Conservation (phyloP, 139 green algal species). For the Edaphochlamys debaryana region DNA sequence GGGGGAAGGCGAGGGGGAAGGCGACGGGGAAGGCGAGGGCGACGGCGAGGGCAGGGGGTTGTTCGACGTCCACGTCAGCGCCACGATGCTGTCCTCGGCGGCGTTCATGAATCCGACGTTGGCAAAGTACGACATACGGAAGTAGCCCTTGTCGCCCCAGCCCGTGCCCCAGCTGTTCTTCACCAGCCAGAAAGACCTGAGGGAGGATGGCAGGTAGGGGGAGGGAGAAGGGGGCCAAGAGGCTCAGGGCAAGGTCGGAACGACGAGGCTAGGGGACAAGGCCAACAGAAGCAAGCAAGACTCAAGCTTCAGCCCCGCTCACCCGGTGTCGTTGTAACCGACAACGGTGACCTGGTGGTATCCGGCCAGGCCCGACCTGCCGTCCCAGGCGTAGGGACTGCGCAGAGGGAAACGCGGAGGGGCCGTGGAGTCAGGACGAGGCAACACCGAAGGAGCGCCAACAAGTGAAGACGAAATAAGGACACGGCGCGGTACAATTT, state of each 20-base stretch:
- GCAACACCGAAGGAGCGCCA: neutral
- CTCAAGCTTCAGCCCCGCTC: neutral
- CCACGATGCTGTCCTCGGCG: neutral
- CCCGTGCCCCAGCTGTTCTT: slow-evolving; percentile 93
- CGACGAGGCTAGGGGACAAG: neutral
- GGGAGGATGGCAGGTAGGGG: neutral
- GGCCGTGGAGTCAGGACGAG: neutral
- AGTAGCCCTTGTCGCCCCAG: slow-evolving; percentile 93
- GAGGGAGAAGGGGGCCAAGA: neutral
- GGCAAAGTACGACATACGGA: slow-evolving; percentile 45
- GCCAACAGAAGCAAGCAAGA: neutral
- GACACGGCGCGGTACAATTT: neutral
- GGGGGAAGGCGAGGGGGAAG: neutral
- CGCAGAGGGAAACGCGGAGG: neutral
- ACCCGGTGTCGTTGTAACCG: slow-evolving; percentile 27
- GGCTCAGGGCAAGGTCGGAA: neutral
- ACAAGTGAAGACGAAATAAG: neutral
- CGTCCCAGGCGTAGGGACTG: slow-evolving; percentile 22
- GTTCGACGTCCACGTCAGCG: neutral
- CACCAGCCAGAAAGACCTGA: slow-evolving; percentile 87
- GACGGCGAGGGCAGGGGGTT: neutral
- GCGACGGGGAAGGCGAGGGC: neutral
- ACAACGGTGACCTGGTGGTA: slow-evolving; percentile 18
- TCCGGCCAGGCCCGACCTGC: neutral
- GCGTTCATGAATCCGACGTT: slow-evolving; percentile 1